Conservation (phyloP, 441 rosid genomes). For the Pelargonium australe region DNA sequence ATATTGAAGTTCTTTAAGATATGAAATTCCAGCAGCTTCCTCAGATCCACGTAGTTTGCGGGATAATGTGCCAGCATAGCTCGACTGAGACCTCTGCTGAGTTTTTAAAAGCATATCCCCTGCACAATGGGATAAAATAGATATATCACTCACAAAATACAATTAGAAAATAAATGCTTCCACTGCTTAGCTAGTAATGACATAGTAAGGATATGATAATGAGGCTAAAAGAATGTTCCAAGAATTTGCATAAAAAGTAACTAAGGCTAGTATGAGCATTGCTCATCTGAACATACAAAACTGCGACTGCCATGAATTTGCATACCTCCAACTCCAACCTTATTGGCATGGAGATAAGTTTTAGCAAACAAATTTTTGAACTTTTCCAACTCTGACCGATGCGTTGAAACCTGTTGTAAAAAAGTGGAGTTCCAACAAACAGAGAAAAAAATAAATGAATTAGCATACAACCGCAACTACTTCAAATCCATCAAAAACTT, state of each 20-base stretch:
- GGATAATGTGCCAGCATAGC: slow-evolving; percentile 64
- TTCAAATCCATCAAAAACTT: too few relatives aligned
- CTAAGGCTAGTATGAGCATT: neutral
- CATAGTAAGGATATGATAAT: neutral
- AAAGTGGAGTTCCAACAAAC: neutral
- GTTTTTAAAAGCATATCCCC: slow-evolving; percentile 34
- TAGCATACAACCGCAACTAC: too few relatives aligned
- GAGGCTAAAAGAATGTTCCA: neutral
- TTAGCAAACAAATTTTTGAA: slow-evolving; percentile 37
- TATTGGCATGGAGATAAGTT: slow-evolving; percentile 35
- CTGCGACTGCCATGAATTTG: neutral
- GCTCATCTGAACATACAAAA: neutral
- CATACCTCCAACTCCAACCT: slow-evolving; percentile 42
- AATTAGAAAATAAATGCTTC: neutral
- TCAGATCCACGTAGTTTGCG: slow-evolving; percentile 73
- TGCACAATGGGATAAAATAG: slow-evolving; percentile 17
- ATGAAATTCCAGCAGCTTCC: slow-evolving; percentile 61
- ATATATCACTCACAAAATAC: neutral
- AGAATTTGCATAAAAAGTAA: neutral
- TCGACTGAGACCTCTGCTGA: slow-evolving; percentile 53
- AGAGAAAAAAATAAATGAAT: slow-evolving; percentile 8
- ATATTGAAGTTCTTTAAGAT: slow-evolving; percentile 57
- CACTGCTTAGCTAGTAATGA: neutral
- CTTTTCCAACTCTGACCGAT: slow-evolving; percentile 43
- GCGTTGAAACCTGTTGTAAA: slow-evolving; percentile 44